Base-by-base conservation (phyloP, 371 early-diverging fungal species). In the Syncephalastrum racemosum region DNA sequence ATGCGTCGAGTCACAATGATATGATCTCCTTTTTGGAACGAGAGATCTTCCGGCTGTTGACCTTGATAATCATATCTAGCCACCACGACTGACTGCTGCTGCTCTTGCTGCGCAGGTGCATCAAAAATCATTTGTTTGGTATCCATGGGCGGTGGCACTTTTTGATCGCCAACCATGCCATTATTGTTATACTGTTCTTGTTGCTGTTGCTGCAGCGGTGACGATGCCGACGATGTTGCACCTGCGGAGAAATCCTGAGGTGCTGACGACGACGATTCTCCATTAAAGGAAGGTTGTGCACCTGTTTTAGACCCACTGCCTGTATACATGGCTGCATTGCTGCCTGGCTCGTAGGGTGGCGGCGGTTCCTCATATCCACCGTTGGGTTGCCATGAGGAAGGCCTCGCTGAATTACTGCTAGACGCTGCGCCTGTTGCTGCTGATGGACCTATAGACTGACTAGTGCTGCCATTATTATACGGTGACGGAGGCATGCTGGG, bases 21-120 rank as follows among this genome's bases (percentile, higher is more conserved):
- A 23, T 80, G 58, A 69, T 93, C 92, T 15, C 89, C 90, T 61
- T 83, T 83, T 36, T 64, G 71, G 65, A 93, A 92, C 6, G 81
- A 58, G 36, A 93, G 67, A 64, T 93, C 92, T 22, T 77, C 83
- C 1, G 79, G 74, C 63, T 83, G 75, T 50, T 85, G 75, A 1
- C 83, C 85, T 27, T 55, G 63, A 71, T 83, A 93, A 60, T 91
- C 89, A 53, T 85, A 90, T 48, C 83, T 60, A 3, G 93, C 93
- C n/a, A 82, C 67, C 15, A 82, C 86, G 23, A 82, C 68, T 44
- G 73, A 41, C 24, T 43, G 41, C 13, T 40, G 12, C 15, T 43
- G 41, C 18, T 16, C 57, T 43, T 47, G 24, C 27, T 44, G 24
- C 22, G 31, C n/a, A 3, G 27, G 46, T 27, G 36, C 36, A 31